phyloP scores from a whole-genome alignment of 768 basidiomycete species.

The Polyporus arcularius region DNA sequence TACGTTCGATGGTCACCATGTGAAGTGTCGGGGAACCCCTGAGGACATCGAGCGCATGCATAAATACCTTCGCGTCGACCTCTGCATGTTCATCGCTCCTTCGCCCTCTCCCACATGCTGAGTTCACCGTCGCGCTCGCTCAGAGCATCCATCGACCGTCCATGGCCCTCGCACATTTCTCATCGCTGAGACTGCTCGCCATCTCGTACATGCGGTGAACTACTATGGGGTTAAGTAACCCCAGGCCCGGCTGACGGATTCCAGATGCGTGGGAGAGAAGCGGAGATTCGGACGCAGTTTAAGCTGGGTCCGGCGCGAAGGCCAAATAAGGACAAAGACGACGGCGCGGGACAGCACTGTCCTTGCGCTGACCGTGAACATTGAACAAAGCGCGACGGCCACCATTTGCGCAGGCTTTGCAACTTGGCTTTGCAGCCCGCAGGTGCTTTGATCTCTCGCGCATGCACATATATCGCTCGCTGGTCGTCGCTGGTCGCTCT shows the following conservation, averaged over 20 bases:
- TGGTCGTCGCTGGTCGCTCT: slow-evolving; percentile 14
- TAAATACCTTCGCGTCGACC: too few relatives aligned
- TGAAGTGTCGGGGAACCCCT: too few relatives aligned
- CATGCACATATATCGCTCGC: slow-evolving; percentile 5
- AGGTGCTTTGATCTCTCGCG: slow-evolving; percentile 8
- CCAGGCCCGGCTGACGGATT: neutral
- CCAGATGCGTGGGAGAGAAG: neutral
- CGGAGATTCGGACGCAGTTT: neutral
- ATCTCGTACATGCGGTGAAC: too few relatives aligned
- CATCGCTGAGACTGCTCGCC: too few relatives aligned
- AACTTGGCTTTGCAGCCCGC: neutral
- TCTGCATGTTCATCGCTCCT: too few relatives aligned
- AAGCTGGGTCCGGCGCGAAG: neutral
- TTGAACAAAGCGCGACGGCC: neutral
- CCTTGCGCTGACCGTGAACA: too few relatives aligned
- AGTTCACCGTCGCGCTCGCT: too few relatives aligned
- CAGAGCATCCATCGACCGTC: too few relatives aligned
- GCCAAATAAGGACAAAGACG: slow-evolving; percentile 6
- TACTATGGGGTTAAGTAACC: neutral
- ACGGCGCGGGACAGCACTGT: neutral
- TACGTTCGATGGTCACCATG: too few relatives aligned
- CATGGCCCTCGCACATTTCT: too few relatives aligned
- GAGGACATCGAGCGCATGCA: too few relatives aligned
- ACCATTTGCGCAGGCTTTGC: slow-evolving; percentile 1
- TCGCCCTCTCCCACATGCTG: too few relatives aligned